Evolutionary conservation across 805 yeast species (phyloP), one percentile per base, ranked within the genome.

Genomic region (Pichia eremophila): DNA sequence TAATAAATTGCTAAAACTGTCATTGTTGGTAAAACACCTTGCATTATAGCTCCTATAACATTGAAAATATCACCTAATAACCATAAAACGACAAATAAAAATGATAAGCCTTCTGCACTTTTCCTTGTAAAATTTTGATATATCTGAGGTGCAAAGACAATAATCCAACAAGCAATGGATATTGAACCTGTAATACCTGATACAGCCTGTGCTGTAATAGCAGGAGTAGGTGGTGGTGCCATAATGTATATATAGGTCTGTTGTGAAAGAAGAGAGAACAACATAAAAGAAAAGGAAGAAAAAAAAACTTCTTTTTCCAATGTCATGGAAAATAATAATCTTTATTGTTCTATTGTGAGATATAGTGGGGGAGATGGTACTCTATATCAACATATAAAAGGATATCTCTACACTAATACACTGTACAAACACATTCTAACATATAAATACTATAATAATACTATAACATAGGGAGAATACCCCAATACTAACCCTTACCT

Each of bases 121-220:
- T 86, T 82, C 59, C 98, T 71, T 51, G 75, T 73, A 60, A 86
- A 89, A 63, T 90, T 91, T 61, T 93, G 97, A 64, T 88, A 90
- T 41, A 93, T 84, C 62, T 91, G 98, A 11, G 98, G 98, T 37
- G 95, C 95, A 71, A 93, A 91, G 17, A 91, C 99, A 43, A 93
- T 90, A 50, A 93, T 83, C 99, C 99, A 91, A 64, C 97, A 93
- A 15, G 97, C 95, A 42, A 91, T 78, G 18, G 98, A 91, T 35
- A 93, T 88, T 12, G 95, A 87, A 28, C 84, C 86, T 18, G 85
- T 79, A 47, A 85, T 83, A 8, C 91, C 93, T 58, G 88, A 79
- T 18, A 85, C 78, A 17, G 85, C 85, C 53, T 78, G 78, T 17
- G 86, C 80, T 54, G 79, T 83, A 46, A 82, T 69, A 29, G 75